A percentile compares a stretch with the other conserved stretches of the same genome.
These are phyloP conservation scores for Nakazawaea laoshanensis DNA, from an alignment of 805 yeast species.

Conservation along the genomic window DNA sequence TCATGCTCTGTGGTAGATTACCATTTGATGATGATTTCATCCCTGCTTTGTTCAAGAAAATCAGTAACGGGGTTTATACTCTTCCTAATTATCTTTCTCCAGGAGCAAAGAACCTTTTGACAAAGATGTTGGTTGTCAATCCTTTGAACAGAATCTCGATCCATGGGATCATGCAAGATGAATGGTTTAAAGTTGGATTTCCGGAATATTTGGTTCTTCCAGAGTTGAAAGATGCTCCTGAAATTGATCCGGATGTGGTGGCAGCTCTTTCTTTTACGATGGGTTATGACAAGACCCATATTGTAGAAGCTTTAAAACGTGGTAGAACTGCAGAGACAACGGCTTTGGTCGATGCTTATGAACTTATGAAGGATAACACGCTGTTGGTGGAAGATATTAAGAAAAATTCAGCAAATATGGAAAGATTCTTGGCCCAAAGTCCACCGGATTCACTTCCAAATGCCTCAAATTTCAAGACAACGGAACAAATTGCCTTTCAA, in stretches of 20 bases:
- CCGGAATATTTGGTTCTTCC: constrained; percentile 73
- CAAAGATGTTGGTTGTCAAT: constrained; percentile 89
- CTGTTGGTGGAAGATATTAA: constrained; percentile 61
- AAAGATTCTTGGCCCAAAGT: constrained; percentile 49
- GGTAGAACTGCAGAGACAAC: constrained; percentile 40
- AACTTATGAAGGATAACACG: constrained; percentile 73
- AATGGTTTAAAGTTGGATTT: constrained; percentile 81
- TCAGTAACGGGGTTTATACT: constrained; percentile 86
- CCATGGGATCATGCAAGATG: constrained; percentile 86
- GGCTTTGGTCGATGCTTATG: constrained; percentile 82
- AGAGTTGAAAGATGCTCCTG: constrained; percentile 31
- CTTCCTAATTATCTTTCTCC: constrained; percentile 78
- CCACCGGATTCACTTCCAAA: constrained; percentile 33
- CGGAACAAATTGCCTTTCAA: constrained; percentile 22
- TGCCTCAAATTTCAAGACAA: constrained; percentile 9
- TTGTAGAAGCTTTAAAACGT: constrained; percentile 50
- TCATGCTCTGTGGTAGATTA: constrained; percentile 90
- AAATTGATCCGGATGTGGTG: constrained; percentile 70
- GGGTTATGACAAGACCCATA: constrained; percentile 86
- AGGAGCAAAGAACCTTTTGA: constrained; percentile 77
- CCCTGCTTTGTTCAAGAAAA: constrained; percentile 88
- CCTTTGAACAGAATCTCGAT: constrained; percentile 91
- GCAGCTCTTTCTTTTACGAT: constrained; percentile 67
- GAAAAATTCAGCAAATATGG: constrained; percentile 41
- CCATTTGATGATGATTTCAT: constrained; percentile 96